Conservation (phyloP, 805 yeast species). For the Lipomyces kockii region DNA sequence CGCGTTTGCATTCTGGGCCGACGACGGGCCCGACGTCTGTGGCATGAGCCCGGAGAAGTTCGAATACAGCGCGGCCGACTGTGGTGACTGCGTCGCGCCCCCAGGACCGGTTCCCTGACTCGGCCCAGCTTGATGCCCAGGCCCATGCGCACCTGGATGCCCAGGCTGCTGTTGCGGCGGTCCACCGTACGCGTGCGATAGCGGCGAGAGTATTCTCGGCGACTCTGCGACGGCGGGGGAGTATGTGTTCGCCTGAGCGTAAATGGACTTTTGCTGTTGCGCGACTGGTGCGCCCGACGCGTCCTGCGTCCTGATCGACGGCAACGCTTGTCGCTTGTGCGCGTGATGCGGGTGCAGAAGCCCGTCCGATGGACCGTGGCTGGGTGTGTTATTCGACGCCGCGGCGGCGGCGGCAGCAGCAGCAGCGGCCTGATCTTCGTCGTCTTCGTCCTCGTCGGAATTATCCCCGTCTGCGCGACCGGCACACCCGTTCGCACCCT, state of each 20-base stretch:
- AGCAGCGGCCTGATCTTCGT: constrained; percentile 19
- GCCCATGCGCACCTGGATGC: neutral
- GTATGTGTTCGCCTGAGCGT: constrained; percentile 14
- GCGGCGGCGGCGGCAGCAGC: constrained; percentile 8
- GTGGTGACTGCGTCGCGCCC: constrained; percentile 11
- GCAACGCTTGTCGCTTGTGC: constrained; percentile 26
- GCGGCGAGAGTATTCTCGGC: constrained; percentile 29
- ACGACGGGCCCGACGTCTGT: constrained; percentile 7
- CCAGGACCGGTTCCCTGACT: constrained; percentile 6
- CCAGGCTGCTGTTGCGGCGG: constrained; percentile 20
- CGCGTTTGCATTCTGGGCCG: constrained; percentile 28
- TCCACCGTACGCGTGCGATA: constrained; percentile 30
- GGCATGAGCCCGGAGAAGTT: constrained; percentile 15
- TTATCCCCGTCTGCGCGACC: constrained; percentile 34
- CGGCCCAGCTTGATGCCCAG: neutral
- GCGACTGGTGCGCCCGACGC: neutral
- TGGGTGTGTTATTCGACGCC: constrained; percentile 16
- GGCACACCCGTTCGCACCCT: constrained; percentile 49
- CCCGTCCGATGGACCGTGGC: constrained; percentile 3
- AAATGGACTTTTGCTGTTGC: constrained; percentile 10
- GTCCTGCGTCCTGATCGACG: constrained; percentile 27
- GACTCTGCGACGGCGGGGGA: constrained; percentile 25
- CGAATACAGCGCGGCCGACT: constrained; percentile 20
- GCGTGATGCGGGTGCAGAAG: constrained; percentile 5
- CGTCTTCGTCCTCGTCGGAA: constrained; percentile 28